A percentile compares a stretch with the other conserved stretches of the same genome.
Conservation (phyloP, 2,329 filamentous ascomycete genomes). For the Zelopaecilomyces penicillatus region DNA sequence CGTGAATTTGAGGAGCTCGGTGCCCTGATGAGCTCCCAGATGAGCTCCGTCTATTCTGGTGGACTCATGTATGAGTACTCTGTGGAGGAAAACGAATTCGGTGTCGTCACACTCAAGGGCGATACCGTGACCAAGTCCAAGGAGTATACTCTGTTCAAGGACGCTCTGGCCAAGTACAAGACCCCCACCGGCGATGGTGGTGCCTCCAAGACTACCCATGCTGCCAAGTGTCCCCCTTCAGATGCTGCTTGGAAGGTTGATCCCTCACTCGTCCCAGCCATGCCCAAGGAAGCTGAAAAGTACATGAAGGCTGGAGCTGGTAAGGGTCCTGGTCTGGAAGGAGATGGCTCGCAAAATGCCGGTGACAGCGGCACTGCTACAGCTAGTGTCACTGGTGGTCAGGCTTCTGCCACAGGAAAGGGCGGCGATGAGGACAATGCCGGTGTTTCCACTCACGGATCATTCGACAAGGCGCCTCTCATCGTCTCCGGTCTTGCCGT, state of each 20-base stretch:
- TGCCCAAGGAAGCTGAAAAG: slow-evolving; percentile 42
- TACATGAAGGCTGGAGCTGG: slow-evolving; percentile 48
- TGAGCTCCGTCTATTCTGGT: slow-evolving; percentile 88
- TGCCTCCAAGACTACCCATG: slow-evolving; percentile 37
- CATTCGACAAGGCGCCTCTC: slow-evolving; percentile 24
- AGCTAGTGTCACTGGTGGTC: slow-evolving; percentile 27
- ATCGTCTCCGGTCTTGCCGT: slow-evolving; percentile 27
- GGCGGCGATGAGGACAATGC: slow-evolving; percentile 21
- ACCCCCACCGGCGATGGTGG: slow-evolving; percentile 44
- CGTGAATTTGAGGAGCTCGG: slow-evolving; percentile 74
- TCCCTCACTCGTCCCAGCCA: slow-evolving; percentile 40
- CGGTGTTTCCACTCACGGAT: slow-evolving; percentile 18
- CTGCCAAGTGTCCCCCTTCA: slow-evolving; percentile 40
- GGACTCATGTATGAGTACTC: slow-evolving; percentile 96
- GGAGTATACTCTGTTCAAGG: slow-evolving; percentile 53
- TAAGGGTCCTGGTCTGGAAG: slow-evolving; percentile 42
- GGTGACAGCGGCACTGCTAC: slow-evolving; percentile 39
- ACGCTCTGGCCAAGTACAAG: slow-evolving; percentile 40
- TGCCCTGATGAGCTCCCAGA: slow-evolving; percentile 71
- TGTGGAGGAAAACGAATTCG: slow-evolving; percentile 68
- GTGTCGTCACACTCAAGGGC: slow-evolving; percentile 61
- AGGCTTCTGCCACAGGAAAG: slow-evolving; percentile 20
- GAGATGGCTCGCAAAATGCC: slow-evolving; percentile 45
- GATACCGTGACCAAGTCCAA: slow-evolving; percentile 42
- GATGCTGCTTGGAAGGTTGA: slow-evolving; percentile 44